Evolutionary conservation across 2,329 filamentous ascomycete genomes (phyloP), one percentile per base, ranked within the genome.

Genomic region (Coleophoma crateriformis): DNA sequence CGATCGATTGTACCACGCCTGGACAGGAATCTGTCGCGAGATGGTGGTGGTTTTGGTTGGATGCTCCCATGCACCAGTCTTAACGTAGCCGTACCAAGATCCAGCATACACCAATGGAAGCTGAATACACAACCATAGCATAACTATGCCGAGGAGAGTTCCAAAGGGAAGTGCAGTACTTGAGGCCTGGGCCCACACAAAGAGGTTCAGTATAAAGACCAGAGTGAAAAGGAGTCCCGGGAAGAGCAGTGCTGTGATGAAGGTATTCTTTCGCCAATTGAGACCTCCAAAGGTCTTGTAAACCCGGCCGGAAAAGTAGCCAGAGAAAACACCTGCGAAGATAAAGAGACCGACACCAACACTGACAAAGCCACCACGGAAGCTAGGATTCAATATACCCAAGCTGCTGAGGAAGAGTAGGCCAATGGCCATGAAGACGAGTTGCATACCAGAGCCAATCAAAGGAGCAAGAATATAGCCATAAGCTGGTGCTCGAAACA

Each of bases 151-250:
- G 33, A 94, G 63, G 3, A 95, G 74, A 0, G 88, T 94, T 33
- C 85, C 79, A 58, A 95, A 91, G 0, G 90, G 90, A 33, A 95
- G 84, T 1, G 90, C 90, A 1, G 89, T 95, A 66, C 87, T 91
- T 11, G 88, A 94, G 0, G 89, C 88, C 68, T 95, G 88, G 1
- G 88, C 85, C 90, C 90, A 95, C 51, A 94, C 88, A 64, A 95
- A 95, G 10, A 95, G 75, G 65, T 95, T 95, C 51, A 95, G 76
- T 45, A 92, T 77, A 68, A 95, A 90, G 34, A 91, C 71, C 32
- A 87, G 75, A 8, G 77, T 73, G 63, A 95, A 95, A 1, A 88
- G 71, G 6, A 94, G 75, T 1, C 89, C 89, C 0, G 90, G 90
- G 63, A 95, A 88, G 3, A 95, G 75, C 10, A 85, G 72, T 0